Conservation (phyloP, 768 basidiomycete genomes). For the Clitopilus hobsonii region DNA sequence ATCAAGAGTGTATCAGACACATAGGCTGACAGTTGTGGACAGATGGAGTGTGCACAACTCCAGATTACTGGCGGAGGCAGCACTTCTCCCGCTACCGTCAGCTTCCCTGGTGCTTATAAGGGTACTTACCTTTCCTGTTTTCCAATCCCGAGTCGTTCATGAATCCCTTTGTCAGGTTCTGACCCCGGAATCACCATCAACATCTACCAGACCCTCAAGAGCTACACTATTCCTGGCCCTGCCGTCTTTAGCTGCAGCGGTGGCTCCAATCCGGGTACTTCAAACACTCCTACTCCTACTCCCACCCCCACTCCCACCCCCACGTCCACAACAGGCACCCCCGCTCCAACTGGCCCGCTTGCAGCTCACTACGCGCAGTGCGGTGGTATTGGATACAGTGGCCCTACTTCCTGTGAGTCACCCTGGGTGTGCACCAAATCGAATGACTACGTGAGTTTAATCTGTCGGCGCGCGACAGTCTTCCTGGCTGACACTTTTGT, state of each 20-base stretch:
- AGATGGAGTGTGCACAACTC: slow-evolving; percentile 46
- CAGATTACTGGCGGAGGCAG: slow-evolving; percentile 38
- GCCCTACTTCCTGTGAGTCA: slow-evolving; percentile 26
- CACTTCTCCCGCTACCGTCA: slow-evolving; percentile 36
- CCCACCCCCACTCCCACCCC: slow-evolving; percentile 12
- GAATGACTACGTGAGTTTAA: slow-evolving; percentile 25
- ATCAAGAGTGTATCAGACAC: not conserved
- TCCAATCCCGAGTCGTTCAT: not conserved
- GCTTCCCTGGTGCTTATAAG: slow-evolving; percentile 42
- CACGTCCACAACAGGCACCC: slow-evolving; percentile 12
- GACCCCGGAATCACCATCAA: slow-evolving; percentile 40
- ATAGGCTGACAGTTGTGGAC: not conserved
- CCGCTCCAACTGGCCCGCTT: slow-evolving; percentile 17
- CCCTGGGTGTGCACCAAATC: slow-evolving; percentile 28
- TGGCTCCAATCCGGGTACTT: slow-evolving; percentile 11
- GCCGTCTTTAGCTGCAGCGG: slow-evolving; percentile 32
- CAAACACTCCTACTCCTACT: slow-evolving; percentile 8
- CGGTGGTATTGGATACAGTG: slow-evolving; percentile 29
- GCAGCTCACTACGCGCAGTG: slow-evolving; percentile 37
- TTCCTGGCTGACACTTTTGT: not conserved
- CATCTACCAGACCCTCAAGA: slow-evolving; percentile 30
- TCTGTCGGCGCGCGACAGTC: not conserved
- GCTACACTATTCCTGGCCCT: slow-evolving; percentile 36
- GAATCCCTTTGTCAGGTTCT: slow-evolving; percentile 17
- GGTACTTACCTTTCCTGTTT: slow-evolving; percentile 13